Evolutionary conservation across 495 filamentous ascomycete genomes (phyloP), one percentile per base, ranked within the genome.

Genomic region (Penicillium mononematosum): DNA sequence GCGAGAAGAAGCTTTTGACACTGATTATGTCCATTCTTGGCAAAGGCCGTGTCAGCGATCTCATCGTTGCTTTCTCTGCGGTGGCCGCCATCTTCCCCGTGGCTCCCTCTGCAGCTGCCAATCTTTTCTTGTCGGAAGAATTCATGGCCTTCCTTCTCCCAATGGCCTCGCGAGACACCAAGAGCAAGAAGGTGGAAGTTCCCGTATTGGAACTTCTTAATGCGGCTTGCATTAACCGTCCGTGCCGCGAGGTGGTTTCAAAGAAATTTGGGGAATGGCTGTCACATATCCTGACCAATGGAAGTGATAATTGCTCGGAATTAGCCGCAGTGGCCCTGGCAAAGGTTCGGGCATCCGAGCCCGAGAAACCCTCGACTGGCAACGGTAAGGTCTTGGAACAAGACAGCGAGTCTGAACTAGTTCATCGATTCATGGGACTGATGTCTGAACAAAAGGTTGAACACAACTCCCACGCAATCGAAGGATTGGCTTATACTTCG

Each of bases 401-500:
- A 34, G 70, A 79, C 22, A 83, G 78, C 45, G 83, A 78, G 58
- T 82, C 84, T 53, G 88, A 92, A 41, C 78, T 97, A 41, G 86
- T 92, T 32, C 75, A 81, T 56, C 84, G 86, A 70, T 93, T 98
- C 66, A 91, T 85, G 67, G 79, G 79, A 58, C 83, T 93, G 77
- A 84, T 96, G 58, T 68, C 88, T 38, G 82, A 79, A 36, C 75
- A 81, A 39, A 77, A 84, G 41, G 78, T 83, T 54, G 75, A 81
- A 51, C 76, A 76, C 42, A 74, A 77, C 43, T 77, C 88, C 44
- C 81, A 85, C 62, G 86, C 91, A 4, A 83, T 98, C 31, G 94
- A 98, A 68, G 95, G 92, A n/a, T 76, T 98, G 54, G 94, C 93
- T 22, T 97, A 93, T 69, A 84, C 89, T 5, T 94, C 92, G 5